Evolutionary conservation across 306 rosid genomes (phyloP).

Genomic region (Biancaea sappan): DNA sequence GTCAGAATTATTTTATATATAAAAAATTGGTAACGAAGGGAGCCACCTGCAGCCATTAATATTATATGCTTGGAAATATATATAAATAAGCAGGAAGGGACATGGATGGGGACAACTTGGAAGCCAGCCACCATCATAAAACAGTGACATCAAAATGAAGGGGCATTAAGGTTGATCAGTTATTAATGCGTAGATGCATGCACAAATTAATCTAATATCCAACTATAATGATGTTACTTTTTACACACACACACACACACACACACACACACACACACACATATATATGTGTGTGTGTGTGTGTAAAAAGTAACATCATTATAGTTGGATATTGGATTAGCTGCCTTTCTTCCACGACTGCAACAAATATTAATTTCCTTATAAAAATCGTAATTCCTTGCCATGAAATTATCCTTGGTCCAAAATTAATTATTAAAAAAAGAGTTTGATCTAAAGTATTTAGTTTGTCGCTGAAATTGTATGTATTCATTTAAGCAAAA

Average conservation of each 20-base stretch:
- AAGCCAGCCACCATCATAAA: neutral
- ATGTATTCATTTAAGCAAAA: neutral
- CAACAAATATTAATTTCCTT: neutral
- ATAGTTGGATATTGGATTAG: neutral
- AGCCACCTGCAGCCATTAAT: neutral
- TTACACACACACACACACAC: too few species aligned
- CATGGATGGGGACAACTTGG: conserved; percentile 8
- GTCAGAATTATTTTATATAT: neutral
- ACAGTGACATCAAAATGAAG: neutral
- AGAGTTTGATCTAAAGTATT: too few species aligned
- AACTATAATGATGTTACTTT: neutral
- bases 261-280: too few species aligned
- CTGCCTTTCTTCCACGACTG: neutral
- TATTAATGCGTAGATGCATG: neutral
- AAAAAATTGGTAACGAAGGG: neutral
- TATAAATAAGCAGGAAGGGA: neutral
- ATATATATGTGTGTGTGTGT: too few species aligned
- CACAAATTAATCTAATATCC: neutral
- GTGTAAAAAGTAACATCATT: neutral
- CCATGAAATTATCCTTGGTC: neutral
- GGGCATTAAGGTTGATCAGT: neutral
- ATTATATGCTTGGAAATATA: neutral
- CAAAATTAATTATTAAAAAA: neutral
- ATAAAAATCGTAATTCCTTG: neutral
- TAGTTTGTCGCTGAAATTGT: neutral